These are phyloP conservation scores for Bonia amplexicaulis DNA, from an alignment of 176 grass and related monocot genomes.

Conservation along the genomic window DNA sequence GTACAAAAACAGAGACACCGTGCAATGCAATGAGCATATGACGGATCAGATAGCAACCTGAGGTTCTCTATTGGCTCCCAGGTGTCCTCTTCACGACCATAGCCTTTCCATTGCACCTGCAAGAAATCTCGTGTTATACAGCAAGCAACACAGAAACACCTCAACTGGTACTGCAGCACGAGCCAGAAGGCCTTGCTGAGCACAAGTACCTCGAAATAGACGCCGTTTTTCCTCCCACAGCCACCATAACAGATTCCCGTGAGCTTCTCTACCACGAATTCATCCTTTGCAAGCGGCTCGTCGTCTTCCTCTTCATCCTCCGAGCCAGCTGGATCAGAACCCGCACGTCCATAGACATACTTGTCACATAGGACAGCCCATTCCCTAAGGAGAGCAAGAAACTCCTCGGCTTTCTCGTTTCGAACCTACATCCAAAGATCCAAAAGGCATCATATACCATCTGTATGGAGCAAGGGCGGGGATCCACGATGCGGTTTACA, in stretches of 20 bases:
- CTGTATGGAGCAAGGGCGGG: not conserved
- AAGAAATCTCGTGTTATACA: not conserved
- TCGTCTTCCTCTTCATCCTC: conserved; percentile 34
- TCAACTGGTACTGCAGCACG: not conserved
- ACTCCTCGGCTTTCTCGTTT: conserved; percentile 73
- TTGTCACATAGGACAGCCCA: conserved; percentile 53
- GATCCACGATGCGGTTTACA: not conserved
- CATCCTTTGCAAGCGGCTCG: conserved; percentile 29
- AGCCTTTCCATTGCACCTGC: conserved; percentile 87
- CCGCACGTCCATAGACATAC: conserved; percentile 10
- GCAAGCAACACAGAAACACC: not conserved
- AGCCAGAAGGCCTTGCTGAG: not conserved
- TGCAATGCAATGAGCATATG: not conserved
- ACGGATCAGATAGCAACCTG: conserved; percentile 37
- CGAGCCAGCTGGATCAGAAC: not conserved
- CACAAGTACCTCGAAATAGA: conserved; percentile 63
- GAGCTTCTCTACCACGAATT: conserved; percentile 59
- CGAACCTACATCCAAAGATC: conserved; percentile 38
- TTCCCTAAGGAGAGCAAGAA: conserved; percentile 55
- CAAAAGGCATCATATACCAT: not conserved
- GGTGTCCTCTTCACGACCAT: conserved; percentile 62
- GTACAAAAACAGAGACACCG: not conserved
- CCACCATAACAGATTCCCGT: conserved; percentile 61
- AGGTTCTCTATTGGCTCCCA: conserved; percentile 83
- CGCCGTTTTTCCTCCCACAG: conserved; percentile 21